These are phyloP conservation scores for Toxicodendron radicans DNA, from an alignment of 345 rosid genomes.

Conservation along the genomic window DNA sequence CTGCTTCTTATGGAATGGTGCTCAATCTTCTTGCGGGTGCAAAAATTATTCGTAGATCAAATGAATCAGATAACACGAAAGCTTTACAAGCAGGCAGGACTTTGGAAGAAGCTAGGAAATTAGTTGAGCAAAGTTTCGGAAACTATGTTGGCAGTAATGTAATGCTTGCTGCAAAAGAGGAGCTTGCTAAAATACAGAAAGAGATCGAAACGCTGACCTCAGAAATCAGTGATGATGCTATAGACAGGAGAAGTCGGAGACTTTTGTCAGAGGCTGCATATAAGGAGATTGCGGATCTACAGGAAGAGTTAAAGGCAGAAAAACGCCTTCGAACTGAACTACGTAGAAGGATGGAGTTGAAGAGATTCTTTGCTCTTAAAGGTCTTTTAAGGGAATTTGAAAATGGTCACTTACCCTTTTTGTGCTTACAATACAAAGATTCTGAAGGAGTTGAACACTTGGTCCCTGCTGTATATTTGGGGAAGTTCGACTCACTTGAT, in stretches of 20 bases:
- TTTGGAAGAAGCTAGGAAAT: conserved; percentile 87
- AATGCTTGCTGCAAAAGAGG: conserved; percentile 86
- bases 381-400: conserved; percentile 59
- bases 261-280: conserved; percentile 63
- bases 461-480: conserved; percentile 78
- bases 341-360: conserved; percentile 60
- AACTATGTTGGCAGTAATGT: conserved; percentile 94
- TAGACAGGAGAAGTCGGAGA: conserved; percentile 74
- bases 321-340: conserved; percentile 62
- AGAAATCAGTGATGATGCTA: conserved; percentile 75
- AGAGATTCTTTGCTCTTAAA: conserved; percentile 69
- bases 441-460: conserved; percentile 70
- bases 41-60: conserved; percentile 60
- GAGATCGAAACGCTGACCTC: conserved; percentile 67
- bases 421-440: conserved; percentile 80
- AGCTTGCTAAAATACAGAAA: conserved; percentile 68
- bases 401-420: conserved; percentile 71
- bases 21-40: conserved; percentile 85
- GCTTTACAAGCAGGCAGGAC: conserved; percentile 66
- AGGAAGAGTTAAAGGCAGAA: conserved; percentile 70
- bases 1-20: conserved; percentile 99
- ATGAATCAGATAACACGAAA: conserved; percentile 49
- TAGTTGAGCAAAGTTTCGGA: conserved; percentile 95
- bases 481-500: conserved; percentile 53
- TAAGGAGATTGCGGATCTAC: conserved; percentile 70